A percentile compares a stretch with the other conserved stretches of the same genome.
Conservation (phyloP, 2,329 filamentous ascomycete species). For the Colletotrichum incanum region DNA sequence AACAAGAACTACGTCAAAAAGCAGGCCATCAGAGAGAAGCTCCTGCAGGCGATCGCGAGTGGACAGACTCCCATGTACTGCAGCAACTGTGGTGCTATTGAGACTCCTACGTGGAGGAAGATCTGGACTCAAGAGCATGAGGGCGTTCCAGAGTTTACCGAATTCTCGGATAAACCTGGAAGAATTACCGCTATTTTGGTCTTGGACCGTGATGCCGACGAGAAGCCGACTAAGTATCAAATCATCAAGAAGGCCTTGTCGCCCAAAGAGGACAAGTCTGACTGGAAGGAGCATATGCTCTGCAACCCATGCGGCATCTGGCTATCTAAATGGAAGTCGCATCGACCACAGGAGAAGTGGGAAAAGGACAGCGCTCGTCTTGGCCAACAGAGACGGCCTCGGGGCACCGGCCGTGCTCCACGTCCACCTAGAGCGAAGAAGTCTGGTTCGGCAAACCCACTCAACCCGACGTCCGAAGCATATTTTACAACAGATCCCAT, state of each 20-base stretch:
- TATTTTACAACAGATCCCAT: constrained; percentile 69
- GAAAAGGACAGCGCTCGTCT: constrained; percentile 73
- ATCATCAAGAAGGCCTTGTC: constrained; percentile 83
- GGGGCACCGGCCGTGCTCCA: constrained; percentile 57
- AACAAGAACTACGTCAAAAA: constrained; percentile 78
- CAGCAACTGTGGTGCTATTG: constrained; percentile 92
- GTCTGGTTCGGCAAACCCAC: constrained; percentile 61
- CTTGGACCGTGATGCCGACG: constrained; percentile 73
- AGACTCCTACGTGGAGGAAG: constrained; percentile 96
- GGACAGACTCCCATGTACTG: constrained; percentile 92
- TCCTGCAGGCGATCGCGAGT: constrained; percentile 77
- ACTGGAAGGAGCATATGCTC: constrained; percentile 81
- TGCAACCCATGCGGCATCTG: constrained; percentile 98
- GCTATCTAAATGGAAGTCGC: constrained; percentile 89
- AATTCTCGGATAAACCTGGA: constrained; percentile 81
- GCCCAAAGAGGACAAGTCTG: constrained; percentile 73
- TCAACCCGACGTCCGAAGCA: constrained; percentile 69
- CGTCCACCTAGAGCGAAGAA: constrained; percentile 62
- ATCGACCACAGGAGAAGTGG: constrained; percentile 90
- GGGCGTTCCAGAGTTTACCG: constrained; percentile 79
- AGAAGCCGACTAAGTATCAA: constrained; percentile 77
- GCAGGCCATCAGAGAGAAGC: constrained; percentile 70
- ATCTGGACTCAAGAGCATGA: constrained; percentile 85
- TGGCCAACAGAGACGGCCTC: constrained; percentile 67
- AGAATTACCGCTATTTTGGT: constrained; percentile 82